These are phyloP conservation scores for Breynia disticha DNA, from an alignment of 441 rosid genomes.

Conservation along the genomic window DNA sequence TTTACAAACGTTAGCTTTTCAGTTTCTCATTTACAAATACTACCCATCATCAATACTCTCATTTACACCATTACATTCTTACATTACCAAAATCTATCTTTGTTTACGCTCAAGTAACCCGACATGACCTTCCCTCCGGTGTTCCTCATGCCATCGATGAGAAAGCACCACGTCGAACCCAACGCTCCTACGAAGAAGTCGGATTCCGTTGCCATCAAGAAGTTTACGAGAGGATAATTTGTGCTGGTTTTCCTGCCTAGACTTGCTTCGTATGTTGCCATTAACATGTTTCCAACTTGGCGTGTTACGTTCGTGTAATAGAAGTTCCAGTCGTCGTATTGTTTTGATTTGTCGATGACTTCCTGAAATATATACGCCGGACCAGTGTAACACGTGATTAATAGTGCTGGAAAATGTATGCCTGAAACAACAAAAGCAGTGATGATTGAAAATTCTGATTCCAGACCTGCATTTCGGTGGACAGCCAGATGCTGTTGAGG, in stretches of 20 bases:
- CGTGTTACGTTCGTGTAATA: constrained; percentile 73
- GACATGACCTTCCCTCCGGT: constrained; percentile 95
- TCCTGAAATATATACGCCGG: constrained; percentile 28
- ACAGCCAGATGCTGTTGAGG: constrained; percentile 70
- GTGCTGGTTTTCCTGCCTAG: constrained; percentile 88
- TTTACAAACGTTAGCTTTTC: no score
- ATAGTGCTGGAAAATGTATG: not conserved
- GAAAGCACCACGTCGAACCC: constrained; percentile 96
- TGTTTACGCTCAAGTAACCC: constrained; percentile 85
- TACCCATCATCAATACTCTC: no score
- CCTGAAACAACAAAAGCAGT: not conserved
- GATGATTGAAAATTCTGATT: not conserved
- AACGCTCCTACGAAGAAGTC: constrained; percentile 88
- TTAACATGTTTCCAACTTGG: constrained; percentile 67
- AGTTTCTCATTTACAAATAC: no score
- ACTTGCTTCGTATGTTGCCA: constrained; percentile 80
- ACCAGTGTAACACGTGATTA: not conserved
- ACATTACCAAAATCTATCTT: constrained; percentile 69
- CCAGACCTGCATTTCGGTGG: constrained; percentile 96
- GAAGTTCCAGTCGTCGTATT: constrained; percentile 50
- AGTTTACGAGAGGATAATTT: constrained; percentile 85
- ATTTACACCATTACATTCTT: not conserved
- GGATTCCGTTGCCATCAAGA: constrained; percentile 82
- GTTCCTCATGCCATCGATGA: constrained; percentile 91
- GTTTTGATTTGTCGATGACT: constrained; percentile 53